A percentile compares a stretch with the other conserved stretches of the same genome.
Evolutionary conservation across 306 rosid species (phyloP).

Genomic region (Prinsepia uniflora): DNA sequence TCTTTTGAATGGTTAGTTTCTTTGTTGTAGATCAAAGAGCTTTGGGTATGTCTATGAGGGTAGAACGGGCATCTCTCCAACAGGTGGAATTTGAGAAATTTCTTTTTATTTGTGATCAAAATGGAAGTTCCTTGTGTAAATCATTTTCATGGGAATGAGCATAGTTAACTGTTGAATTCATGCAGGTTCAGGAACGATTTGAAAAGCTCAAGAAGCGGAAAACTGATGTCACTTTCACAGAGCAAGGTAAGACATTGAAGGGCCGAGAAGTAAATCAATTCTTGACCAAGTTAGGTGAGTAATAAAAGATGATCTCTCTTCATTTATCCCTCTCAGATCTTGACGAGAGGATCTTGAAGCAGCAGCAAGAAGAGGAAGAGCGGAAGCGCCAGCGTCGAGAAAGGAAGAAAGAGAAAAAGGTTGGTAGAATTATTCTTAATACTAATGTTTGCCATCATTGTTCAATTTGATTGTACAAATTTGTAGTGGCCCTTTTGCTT

Average conservation of each 20-base stretch:
- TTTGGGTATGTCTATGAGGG: constrained; percentile 99
- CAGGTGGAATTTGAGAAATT: constrained; percentile 48
- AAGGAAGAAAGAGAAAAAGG: constrained; percentile 94
- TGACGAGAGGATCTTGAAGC: constrained; percentile 85
- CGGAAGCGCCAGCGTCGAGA: constrained; percentile 83
- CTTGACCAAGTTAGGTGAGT: neutral
- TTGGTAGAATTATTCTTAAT: constrained; percentile 28
- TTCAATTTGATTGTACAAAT: neutral
- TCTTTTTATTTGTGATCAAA: constrained; percentile 1
- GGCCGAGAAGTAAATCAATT: neutral
- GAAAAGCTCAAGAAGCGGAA: constrained; percentile 83
- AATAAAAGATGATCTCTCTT: neutral
- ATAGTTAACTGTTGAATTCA: constrained; percentile 12
- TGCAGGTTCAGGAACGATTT: constrained; percentile 88
- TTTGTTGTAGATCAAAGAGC: constrained; percentile 78
- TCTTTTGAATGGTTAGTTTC: constrained; percentile 16
- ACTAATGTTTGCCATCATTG: neutral
- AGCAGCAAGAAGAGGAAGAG: constrained; percentile 97
- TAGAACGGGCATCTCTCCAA: constrained; percentile 85
- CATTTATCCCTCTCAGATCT: constrained; percentile 47
- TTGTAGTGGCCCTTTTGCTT: neutral
- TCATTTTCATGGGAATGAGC: neutral
- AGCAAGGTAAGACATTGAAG: constrained; percentile 62
- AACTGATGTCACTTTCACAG: constrained; percentile 72
- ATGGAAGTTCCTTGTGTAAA: neutral